Percentiles rank a stretch among this genome's conserved stretches.
Evolutionary conservation across 441 rosid species (phyloP).

Genomic region (Manihot esculenta): DNA sequence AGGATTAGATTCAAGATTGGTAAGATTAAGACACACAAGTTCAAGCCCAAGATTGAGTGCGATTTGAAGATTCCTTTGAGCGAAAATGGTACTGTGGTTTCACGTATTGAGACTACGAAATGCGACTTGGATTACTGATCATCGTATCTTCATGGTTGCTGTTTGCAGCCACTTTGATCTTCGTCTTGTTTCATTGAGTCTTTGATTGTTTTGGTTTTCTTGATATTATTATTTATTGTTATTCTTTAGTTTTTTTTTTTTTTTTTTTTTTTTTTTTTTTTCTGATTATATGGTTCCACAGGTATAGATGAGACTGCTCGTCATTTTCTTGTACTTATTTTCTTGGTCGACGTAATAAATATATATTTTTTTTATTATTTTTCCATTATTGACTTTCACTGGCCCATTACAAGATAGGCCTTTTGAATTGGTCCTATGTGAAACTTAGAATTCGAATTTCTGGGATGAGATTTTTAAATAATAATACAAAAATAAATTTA

Average conservation of each 20-base stretch:
- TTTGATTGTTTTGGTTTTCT: neutral
- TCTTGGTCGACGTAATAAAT: neutral
- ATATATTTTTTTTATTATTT: neutral
- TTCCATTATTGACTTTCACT: no score
- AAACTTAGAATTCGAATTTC: no score
- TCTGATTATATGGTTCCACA: neutral
- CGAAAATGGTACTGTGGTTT: neutral
- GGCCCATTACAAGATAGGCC: no score
- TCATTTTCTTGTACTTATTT: neutral
- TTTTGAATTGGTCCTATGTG: no score
- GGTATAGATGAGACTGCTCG: neutral
- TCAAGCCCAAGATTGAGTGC: neutral
- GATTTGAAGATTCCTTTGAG: neutral
- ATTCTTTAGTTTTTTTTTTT: no score
- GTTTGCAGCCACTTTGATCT: neutral
- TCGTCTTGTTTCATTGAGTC: neutral
- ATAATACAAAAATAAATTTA: no score
- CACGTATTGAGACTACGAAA: neutral
- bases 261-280: neutral
- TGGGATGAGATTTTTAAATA: no score
- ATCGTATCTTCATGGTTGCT: no score
- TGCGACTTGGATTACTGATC: neutral
- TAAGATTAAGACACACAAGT: neutral
- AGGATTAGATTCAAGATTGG: slow-evolving; percentile 51
- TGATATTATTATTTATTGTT: neutral